Base-by-base conservation (phyloP, 116 monocot species). In the Zostera marina region DNA sequence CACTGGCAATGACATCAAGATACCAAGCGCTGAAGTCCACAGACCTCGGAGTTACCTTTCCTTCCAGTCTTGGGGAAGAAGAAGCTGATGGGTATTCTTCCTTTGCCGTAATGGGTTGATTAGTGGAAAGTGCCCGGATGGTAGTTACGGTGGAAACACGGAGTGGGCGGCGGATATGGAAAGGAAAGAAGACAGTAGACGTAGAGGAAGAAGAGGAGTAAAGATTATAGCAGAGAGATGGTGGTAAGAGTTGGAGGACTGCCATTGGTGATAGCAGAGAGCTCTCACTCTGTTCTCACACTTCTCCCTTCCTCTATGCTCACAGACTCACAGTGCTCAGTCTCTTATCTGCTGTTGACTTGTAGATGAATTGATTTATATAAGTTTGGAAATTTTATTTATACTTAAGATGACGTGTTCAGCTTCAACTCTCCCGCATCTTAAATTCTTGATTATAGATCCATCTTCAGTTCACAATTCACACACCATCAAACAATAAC, bases 11-110 rank as follows among this genome's bases (percentile, higher is more conserved):
- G 20, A 90, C 83, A 40, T 98, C 85, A 11, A 90, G 72, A 51
- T 98, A 98, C 96, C 96, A 90, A 7, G 85, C 82, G 52, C 74
- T 98, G 76, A 98, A 98, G 64, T 89, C 96, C 60, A 71, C 63
- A 10, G 90, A 98, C 23, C 83, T 68, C 0, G 90, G 83, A 8
- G 90, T 85, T 40, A 96, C 84, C 24, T 74, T 25, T 25, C 55
- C 65, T 21, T 87, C 81, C 19, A 40, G 26, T 40, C 56, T 44
- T 55, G 63, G 43, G 58, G 61, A 11, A 52, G 58, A 13, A 41
- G 51, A 55, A 55, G 61, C 14, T 41, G 63, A 44, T 22, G 73
- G 10, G 5, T 44, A 57, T 4, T 56, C 9, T 19, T 53, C 68
- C 53, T 69, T 70, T 62, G 59, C 65, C 42, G 73, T 73, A 56